phyloP scores from a whole-genome alignment of 2,329 filamentous ascomycete genomes.

The Elsinoe fawcettii region DNA sequence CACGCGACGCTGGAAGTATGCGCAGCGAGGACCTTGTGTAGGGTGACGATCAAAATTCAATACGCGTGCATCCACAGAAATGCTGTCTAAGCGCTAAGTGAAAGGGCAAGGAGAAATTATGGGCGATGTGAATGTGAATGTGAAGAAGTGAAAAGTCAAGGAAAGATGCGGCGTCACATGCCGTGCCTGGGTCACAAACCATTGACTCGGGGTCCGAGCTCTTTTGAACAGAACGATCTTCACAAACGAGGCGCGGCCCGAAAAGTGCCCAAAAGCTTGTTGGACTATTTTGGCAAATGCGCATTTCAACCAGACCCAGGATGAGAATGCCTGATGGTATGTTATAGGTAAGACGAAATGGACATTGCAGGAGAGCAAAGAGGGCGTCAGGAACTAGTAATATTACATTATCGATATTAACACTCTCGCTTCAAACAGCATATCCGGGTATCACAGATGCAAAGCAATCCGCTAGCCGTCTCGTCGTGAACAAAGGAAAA shows the following conservation, averaged over 20 bases:
- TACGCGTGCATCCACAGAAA: no score
- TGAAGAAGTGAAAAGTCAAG: neutral
- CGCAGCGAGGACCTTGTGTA: no score
- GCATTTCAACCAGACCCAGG: neutral
- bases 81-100: neutral
- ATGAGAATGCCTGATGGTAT: no score
- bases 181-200: neutral
- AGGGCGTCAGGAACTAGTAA: neutral
- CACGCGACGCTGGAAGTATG: neutral
- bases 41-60: no score
- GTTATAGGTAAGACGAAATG: no score
- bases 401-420: conserved; percentile 10
- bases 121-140: no score
- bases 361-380: neutral
- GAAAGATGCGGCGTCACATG: no score
- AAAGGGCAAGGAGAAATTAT: no score
- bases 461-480: conserved; percentile 8
- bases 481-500: conserved; percentile 11
- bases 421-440: neutral
- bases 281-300: conserved; percentile 4
- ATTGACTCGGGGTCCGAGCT: neutral
- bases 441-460: conserved; percentile 10
- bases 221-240: neutral
- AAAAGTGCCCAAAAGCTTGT: neutral
- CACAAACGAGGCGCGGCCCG: neutral